phyloP scores from a whole-genome alignment of 495 filamentous ascomycete species.

The Baudoinia panamericana region DNA sequence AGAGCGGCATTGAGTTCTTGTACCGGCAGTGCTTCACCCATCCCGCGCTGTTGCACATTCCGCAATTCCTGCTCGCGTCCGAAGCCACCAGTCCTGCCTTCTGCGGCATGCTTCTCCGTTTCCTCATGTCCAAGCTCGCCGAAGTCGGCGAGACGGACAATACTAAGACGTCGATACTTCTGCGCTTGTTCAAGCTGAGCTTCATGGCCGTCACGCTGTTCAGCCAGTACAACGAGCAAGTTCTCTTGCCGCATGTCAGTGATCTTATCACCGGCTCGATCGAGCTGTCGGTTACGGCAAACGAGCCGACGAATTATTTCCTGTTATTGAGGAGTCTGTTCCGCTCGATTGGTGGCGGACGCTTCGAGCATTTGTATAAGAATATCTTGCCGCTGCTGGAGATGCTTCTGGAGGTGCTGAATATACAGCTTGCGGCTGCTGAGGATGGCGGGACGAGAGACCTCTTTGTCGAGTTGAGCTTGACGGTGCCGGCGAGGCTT shows the following conservation, averaged over 20 bases:
- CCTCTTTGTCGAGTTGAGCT: constrained; percentile 89
- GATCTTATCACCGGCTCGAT: constrained; percentile 95
- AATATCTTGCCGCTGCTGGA: constrained; percentile 91
- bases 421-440: constrained; percentile 79
- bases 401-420: constrained; percentile 93
- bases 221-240: constrained; percentile 84
- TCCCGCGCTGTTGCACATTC: constrained; percentile 81
- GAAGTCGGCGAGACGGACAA: constrained; percentile 87
- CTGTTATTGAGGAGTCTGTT: constrained; percentile 83
- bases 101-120: constrained; percentile 92
- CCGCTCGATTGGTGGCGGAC: constrained; percentile 88
- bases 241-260: constrained; percentile 86
- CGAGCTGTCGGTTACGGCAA: constrained; percentile 83
- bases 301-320: constrained; percentile 99
- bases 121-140: constrained; percentile 90
- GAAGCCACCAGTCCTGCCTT: constrained; percentile 96
- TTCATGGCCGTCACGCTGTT: constrained; percentile 99
- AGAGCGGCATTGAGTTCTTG: constrained; percentile 87
- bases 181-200: constrained; percentile 93
- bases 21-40: constrained; percentile 98
- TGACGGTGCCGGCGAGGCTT: constrained; percentile 87
- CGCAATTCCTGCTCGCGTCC: constrained; percentile 94
- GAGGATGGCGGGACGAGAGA: constrained; percentile 82
- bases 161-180: constrained; percentile 76
- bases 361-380: constrained; percentile 96